Percentiles rank a stretch among this genome's conserved stretches.
Evolutionary conservation across 202 grass and related monocot species (phyloP).

Genomic region (Bolboschoenoplectus hybrid): DNA sequence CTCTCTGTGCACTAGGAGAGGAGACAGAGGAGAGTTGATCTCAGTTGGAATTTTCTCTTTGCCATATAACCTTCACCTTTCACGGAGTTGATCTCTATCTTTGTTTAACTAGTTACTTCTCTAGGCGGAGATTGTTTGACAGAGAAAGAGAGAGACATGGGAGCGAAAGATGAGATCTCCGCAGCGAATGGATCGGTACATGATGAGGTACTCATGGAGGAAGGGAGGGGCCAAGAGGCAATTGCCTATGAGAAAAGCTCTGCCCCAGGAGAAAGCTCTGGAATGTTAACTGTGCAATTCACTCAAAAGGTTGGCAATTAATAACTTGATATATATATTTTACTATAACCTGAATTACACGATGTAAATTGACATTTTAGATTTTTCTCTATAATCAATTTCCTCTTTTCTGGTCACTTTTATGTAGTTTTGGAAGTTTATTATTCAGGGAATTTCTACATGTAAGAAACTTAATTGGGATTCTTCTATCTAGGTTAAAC

Average conservation of each 20-base stretch:
- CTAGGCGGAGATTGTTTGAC: background rate
- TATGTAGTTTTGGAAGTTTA: background rate
- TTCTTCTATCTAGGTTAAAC: background rate
- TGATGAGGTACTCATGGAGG: conserved; percentile 77
- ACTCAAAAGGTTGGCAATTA: conserved; percentile 65
- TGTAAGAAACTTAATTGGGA: background rate
- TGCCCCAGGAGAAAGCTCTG: conserved; percentile 25
- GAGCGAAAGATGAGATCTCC: conserved; percentile 56
- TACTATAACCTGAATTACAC: background rate
- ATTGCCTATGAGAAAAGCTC: conserved; percentile 41
- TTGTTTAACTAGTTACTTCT: background rate
- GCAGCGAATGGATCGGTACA: conserved; percentile 52
- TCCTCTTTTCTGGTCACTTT: background rate
- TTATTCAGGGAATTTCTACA: background rate
- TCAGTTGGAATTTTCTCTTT: background rate
- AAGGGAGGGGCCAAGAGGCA: conserved; percentile 48
- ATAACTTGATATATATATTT: background rate
- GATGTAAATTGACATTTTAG: background rate
- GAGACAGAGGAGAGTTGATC: conserved; percentile 20
- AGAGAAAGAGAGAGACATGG: conserved; percentile 50
- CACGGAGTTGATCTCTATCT: background rate
- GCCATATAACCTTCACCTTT: conserved; percentile 10
- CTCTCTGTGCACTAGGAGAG: background rate
- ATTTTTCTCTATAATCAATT: background rate
- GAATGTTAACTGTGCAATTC: conserved; percentile 61